These are phyloP conservation scores for Cyphellophora europaea DNA, from an alignment of 2,329 filamentous ascomycete species.

Conservation along the genomic window DNA sequence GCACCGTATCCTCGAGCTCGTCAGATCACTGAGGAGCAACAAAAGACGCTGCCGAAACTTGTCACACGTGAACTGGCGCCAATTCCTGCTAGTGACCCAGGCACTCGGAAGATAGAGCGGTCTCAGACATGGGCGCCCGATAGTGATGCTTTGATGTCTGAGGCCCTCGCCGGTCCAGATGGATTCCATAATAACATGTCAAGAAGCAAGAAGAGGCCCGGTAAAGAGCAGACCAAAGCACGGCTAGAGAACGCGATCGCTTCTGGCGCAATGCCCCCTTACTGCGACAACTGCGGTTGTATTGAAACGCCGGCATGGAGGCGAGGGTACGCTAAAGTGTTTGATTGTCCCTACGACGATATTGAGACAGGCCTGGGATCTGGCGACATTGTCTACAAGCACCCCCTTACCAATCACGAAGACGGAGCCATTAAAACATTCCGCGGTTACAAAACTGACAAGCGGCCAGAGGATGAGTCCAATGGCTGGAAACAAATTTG, in stretches of 20 bases:
- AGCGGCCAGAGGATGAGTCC: slow-evolving; percentile 57
- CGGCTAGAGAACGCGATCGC: slow-evolving; percentile 51
- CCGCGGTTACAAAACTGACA: slow-evolving; percentile 66
- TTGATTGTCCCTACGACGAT: slow-evolving; percentile 59
- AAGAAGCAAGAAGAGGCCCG: slow-evolving; percentile 53
- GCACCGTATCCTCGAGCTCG: slow-evolving; percentile 16
- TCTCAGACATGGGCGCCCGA: slow-evolving; percentile 35
- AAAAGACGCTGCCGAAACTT: slow-evolving; percentile 7
- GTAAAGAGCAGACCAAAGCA: slow-evolving; percentile 54
- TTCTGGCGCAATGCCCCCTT: slow-evolving; percentile 78
- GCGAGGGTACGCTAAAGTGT: slow-evolving; percentile 75
- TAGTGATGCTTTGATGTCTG: slow-evolving; percentile 33
- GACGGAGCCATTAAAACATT: slow-evolving; percentile 57
- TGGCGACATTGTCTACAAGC: slow-evolving; percentile 65
- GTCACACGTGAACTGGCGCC: slow-evolving; percentile 19
- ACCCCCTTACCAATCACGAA: slow-evolving; percentile 54
- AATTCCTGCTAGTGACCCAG: slow-evolving; percentile 44
- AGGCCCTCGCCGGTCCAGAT: slow-evolving; percentile 26
- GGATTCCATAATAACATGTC: slow-evolving; percentile 35
- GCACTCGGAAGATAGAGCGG: slow-evolving; percentile 30
- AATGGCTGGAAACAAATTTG: slow-evolving; percentile 64
- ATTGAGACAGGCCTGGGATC: slow-evolving; percentile 65
- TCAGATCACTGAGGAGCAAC: slow-evolving; percentile 18
- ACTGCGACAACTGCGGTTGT: slow-evolving; percentile 84
- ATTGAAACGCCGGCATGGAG: slow-evolving; percentile 97